Percentiles rank a stretch among this genome's conserved stretches.
Conservation (phyloP, 108 stramenopile species). For the Nannochloropsis salina region DNA sequence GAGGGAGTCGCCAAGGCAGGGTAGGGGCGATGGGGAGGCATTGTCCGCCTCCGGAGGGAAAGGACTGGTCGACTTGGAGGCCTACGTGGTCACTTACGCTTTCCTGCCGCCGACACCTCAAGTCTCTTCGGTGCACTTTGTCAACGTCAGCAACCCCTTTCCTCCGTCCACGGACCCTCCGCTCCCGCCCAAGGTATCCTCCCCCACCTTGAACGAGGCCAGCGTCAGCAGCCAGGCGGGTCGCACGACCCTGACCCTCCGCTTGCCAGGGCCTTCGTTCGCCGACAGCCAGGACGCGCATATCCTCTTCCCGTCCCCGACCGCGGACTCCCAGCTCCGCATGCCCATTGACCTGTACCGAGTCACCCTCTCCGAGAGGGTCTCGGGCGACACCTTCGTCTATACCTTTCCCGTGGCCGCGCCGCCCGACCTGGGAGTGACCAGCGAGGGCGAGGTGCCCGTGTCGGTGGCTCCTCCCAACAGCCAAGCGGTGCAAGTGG, state of each 20-base stretch:
- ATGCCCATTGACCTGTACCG: not conserved
- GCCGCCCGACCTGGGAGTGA: not conserved
- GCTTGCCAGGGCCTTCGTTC: constrained; percentile 9
- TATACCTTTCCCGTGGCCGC: not conserved
- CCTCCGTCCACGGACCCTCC: not conserved
- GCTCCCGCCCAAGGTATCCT: not conserved
- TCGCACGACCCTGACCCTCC: not conserved
- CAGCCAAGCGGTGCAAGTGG: not conserved
- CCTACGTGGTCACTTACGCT: not conserved
- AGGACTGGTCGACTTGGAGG: not conserved
- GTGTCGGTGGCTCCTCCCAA: not conserved
- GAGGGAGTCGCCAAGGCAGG: not conserved
- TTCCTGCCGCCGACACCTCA: not conserved
- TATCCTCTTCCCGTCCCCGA: constrained; percentile 8
- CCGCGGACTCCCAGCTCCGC: not conserved
- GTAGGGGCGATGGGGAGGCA: not conserved
- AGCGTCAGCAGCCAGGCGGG: not conserved
- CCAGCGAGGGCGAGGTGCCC: not conserved
- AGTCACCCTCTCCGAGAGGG: not conserved
- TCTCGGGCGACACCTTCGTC: not conserved
- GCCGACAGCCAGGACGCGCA: not conserved
- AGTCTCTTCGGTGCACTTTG: not conserved
- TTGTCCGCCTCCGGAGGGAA: not conserved
- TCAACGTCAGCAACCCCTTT: not conserved
- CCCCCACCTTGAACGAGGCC: not conserved